Base-by-base conservation (phyloP, 352 stramenopile species). In the Globisporangium parvum region DNA sequence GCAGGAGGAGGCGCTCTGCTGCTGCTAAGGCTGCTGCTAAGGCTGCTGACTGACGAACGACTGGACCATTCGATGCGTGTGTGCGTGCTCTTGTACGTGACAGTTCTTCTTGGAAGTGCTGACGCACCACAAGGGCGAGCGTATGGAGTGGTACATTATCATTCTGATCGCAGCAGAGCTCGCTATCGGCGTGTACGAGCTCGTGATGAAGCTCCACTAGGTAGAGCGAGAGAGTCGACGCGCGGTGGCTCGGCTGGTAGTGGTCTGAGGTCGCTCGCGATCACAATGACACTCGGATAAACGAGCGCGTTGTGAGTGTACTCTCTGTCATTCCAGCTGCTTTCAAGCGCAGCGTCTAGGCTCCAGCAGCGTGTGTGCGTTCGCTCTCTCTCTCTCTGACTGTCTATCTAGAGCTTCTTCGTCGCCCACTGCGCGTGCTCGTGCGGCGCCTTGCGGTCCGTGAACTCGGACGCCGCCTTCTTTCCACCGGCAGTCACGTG, bases 71-170 rank as follows among this genome's bases (percentile, higher is more conserved):
- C n/a, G 26, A 31, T 31, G 26, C 0, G 6, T 31, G 26, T 31
- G 26, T 28, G 31, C 11, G 41, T 46, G 14, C 15, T 46, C 41
- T 11, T 46, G 41, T 21, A 21, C 14, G 15, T 14, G 41, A 46
- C 40, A 93, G 83, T 99, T 99, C 73, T 98, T 99, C 78, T 72
- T 99, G 51, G 95, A 99, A 67, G 91, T 99, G 48, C 69, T 98
- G n/a, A 80, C 96, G 45, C 87, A 94, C 28, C 88, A 98, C 70
- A 98, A 98, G 72, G 85, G 85, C 57, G 78, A 91, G 58, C 82
- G 86, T 50, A 79, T 98, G 65, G 96, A 99, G 75, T 98, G 95
- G 95, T 98, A 98, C 60, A 98, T 99, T 75, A 98, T 99, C 77
- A 89, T 97, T 42, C 67, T 99, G 18, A 98, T 99, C 66, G 80